Percentiles rank a stretch among this genome's conserved stretches.
phyloP scores from a whole-genome alignment of 441 rosid species.

The Hura crepitans region DNA sequence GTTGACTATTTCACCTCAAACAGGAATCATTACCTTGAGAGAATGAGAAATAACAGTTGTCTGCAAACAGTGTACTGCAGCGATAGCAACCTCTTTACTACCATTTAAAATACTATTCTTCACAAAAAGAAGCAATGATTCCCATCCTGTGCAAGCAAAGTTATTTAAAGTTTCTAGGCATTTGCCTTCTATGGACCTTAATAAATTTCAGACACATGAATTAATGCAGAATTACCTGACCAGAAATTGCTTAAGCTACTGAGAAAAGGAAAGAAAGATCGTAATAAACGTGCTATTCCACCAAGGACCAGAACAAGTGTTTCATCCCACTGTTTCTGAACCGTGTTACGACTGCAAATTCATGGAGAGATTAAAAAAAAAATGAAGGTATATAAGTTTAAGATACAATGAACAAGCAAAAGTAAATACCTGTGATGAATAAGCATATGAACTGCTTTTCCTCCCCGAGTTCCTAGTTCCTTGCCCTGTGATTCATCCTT shows the following conservation, averaged over 20 bases:
- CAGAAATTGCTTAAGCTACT: conserved; percentile 74
- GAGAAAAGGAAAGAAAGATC: conserved; percentile 89
- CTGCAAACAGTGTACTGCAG: conserved; percentile 86
- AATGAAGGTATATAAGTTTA: conserved; percentile 9
- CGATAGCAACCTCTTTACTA: conserved; percentile 94
- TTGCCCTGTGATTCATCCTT: conserved; percentile 99
- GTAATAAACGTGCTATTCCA: conserved; percentile 90
- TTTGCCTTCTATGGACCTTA: neutral
- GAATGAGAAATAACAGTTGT: conserved; percentile 76
- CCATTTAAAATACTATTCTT: conserved; percentile 79
- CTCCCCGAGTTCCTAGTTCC: conserved; percentile 95
- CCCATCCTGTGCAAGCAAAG: conserved; percentile 72
- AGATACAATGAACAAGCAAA: conserved; percentile 16
- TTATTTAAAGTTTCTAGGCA: conserved; percentile 5
- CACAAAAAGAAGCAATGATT: conserved; percentile 70
- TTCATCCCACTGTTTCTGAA: conserved; percentile 99
- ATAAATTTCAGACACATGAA: conserved; percentile 6
- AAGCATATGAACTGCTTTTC: conserved; percentile 97
- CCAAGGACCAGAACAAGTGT: conserved; percentile 94
- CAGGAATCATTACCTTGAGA: conserved; percentile 49
- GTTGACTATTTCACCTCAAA: neutral
- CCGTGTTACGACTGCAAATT: conserved; percentile 87
- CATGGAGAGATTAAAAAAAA: neutral
- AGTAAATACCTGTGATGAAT: conserved; percentile 85
- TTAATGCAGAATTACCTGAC: conserved; percentile 57